Evolutionary conservation across 208 protist species (phyloP), one percentile per base, ranked within the genome.

Genomic region (Borovskyia barvae): DNA sequence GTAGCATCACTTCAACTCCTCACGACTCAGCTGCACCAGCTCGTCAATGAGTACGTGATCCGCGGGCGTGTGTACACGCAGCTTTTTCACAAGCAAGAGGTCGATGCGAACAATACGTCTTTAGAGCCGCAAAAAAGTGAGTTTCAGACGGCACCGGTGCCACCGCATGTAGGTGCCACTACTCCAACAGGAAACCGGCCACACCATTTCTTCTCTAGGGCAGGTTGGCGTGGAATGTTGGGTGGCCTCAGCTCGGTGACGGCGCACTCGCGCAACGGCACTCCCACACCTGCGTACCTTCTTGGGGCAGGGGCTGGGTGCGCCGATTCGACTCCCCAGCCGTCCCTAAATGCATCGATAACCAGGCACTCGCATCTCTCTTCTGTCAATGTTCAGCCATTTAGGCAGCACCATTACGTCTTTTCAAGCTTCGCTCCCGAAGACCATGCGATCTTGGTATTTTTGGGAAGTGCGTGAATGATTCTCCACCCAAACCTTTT

Each of bases 1-100:
- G 22, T 73, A 12, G 17, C 35, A 2, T 29, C 49, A 7, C 71
- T 80, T 2, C 73, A 80, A 71, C 64, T 80, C 8, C 43, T 93
- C 41, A 71, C 75, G 26, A 59, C 72, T 20, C 75, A 80, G 39
- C 28, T 88, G 6, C 70, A 80, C 58, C 72, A 85, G 33, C 41
- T 90, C 22, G 76, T 93, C 4, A 57, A 55, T 29, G 76, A 93
- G 49, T 89, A 88, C 24, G 74, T 85, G 4, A 55, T 90, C 29
- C 78, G 75, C n/a, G 87, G 83, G 19, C 57, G 67, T 25, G 65
- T 90, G 20, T 90, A 93, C 53, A 36, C 20, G 9, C 42, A 39
- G 42, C 57, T 90, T 5, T 90, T 78, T 56, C 53, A 40, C 32
- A 33, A 74, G 30, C 76, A 90, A 58, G 71, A 88, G 58, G 53